phyloP scores from a whole-genome alignment of 2,329 filamentous ascomycete genomes.

The Didymella pomorum region DNA sequence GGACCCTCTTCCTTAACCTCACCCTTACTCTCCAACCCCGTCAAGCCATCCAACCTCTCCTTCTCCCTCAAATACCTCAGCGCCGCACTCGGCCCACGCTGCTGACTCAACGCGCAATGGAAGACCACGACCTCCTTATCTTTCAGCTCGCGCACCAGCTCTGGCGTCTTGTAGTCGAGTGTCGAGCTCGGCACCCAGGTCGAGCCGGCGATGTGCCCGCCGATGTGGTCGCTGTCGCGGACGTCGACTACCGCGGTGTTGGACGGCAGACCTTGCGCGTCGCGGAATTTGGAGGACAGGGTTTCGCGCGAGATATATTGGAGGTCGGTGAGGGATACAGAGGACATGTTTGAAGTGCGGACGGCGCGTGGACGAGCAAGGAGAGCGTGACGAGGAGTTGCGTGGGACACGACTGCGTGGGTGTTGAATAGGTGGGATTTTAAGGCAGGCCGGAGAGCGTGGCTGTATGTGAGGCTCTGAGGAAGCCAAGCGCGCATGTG shows the following conservation, averaged over 20 bases:
- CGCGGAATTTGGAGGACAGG: slow-evolving; percentile 63
- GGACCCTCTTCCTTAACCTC: slow-evolving; percentile 25
- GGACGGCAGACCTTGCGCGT: slow-evolving; percentile 34
- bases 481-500: neutral
- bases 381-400: neutral
- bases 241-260: slow-evolving; percentile 83
- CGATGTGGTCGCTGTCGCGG: slow-evolving; percentile 87
- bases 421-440: neutral
- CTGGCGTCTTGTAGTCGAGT: slow-evolving; percentile 79
- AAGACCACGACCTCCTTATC: slow-evolving; percentile 88
- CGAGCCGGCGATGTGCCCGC: slow-evolving; percentile 84
- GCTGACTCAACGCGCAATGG: slow-evolving; percentile 91
- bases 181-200: slow-evolving; percentile 76
- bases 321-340: slow-evolving; percentile 68
- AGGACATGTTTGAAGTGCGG: slow-evolving; percentile 51
- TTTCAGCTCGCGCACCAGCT: slow-evolving; percentile 78
- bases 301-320: slow-evolving; percentile 70
- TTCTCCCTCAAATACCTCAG: slow-evolving; percentile 78
- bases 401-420: neutral
- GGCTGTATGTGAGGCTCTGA: neutral
- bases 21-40: slow-evolving; percentile 19
- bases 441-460: neutral
- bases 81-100: slow-evolving; percentile 86
- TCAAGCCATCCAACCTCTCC: slow-evolving; percentile 57
- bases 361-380: neutral